Conservation (phyloP, 2,329 filamentous ascomycete species). For the Talaromyces sp. region DNA sequence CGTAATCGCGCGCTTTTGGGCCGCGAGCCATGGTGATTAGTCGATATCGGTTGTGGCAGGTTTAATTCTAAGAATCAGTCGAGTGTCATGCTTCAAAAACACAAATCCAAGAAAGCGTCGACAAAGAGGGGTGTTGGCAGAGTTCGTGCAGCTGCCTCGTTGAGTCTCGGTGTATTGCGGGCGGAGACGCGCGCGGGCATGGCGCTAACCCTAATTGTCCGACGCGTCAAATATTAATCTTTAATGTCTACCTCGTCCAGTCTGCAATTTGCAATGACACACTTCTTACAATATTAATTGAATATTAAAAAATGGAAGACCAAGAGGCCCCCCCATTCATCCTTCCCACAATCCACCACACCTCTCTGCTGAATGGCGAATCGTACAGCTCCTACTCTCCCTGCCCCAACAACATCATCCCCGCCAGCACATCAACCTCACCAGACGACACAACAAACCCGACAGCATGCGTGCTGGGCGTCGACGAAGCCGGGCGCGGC, state of each 20-base stretch:
- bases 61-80: not conserved
- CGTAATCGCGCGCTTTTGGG: constrained; percentile 39
- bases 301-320: constrained; percentile 12
- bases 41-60: constrained; percentile 4
- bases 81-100: not conserved
- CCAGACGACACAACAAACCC: constrained; percentile 29
- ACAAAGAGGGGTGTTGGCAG: not conserved
- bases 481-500: constrained; percentile 90
- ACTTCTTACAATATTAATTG: not conserved
- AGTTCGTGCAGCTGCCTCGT: not conserved
- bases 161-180: not conserved
- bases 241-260: not conserved
- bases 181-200: constrained; percentile 3
- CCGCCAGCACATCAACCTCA: constrained; percentile 46
- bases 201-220: constrained; percentile 29
- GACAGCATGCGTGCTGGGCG: constrained; percentile 70
- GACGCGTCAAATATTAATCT: constrained; percentile 22
- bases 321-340: constrained; percentile 46
- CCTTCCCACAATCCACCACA: constrained; percentile 62
- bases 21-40: constrained; percentile 28
- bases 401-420: constrained; percentile 44
- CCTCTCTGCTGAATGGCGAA: constrained; percentile 55
- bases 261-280: too few species aligned
- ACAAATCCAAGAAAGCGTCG: not conserved
- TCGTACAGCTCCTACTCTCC: constrained; percentile 69